phyloP scores from a whole-genome alignment of 225 moss, liverwort and hornwort genomes.

The Asterella californica region DNA sequence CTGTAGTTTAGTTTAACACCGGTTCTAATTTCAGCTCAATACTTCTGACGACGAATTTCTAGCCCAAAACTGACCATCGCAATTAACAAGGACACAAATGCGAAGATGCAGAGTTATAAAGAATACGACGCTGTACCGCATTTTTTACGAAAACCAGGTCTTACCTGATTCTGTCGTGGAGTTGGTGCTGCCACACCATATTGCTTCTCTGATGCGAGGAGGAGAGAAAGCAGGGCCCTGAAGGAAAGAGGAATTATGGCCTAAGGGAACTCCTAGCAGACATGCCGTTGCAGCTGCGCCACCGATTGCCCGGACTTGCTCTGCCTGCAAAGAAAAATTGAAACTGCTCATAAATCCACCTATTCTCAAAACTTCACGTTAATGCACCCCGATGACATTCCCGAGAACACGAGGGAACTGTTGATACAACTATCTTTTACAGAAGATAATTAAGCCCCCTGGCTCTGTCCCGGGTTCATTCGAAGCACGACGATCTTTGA shows the following conservation, averaged over 20 bases:
- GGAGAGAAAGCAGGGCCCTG: constrained; percentile 97
- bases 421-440: neutral
- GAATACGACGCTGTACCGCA: neutral
- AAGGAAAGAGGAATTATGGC: constrained; percentile 95
- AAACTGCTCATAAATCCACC: neutral
- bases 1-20: constrained; percentile 34
- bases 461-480: too few species aligned
- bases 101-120: neutral
- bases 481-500: neutral
- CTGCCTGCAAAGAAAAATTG: constrained; percentile 43
- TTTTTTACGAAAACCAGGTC: neutral
- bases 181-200: constrained; percentile 98
- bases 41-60: neutral
- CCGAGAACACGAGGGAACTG: neutral
- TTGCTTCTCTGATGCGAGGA: constrained; percentile 93
- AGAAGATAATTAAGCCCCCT: too few species aligned
- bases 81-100: neutral
- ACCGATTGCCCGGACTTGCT: constrained; percentile 69
- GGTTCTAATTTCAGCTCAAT: constrained; percentile 17
- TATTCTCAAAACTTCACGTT: neutral
- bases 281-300: constrained; percentile 78
- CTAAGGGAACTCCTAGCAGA: constrained; percentile 88
- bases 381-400: neutral
- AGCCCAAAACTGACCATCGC: neutral
- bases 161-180: constrained; percentile 75